Percentiles rank a stretch among this genome's conserved stretches.
Evolutionary conservation across 805 yeast species (phyloP).

Genomic region (Hanseniaspora pseudoguilliermondii): DNA sequence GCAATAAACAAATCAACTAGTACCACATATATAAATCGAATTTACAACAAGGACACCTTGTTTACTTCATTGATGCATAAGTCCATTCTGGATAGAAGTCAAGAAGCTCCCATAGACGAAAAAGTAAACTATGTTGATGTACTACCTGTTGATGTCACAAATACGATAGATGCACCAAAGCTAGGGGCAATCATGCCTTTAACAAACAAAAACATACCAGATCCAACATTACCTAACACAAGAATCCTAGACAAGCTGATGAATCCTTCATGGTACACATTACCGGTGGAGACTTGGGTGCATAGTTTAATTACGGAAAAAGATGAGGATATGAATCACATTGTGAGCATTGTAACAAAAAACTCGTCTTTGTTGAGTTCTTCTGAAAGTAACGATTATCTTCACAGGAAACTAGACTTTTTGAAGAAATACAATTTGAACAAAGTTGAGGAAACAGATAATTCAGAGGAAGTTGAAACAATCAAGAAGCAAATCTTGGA

Average conservation of each 20-base stretch:
- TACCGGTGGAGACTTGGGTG: slow-evolving; percentile 58
- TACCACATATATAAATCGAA: neutral
- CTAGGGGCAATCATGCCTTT: slow-evolving; percentile 37
- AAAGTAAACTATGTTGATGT: slow-evolving; percentile 51
- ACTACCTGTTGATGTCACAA: slow-evolving; percentile 38
- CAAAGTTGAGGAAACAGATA: neutral
- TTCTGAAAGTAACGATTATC: slow-evolving; percentile 37
- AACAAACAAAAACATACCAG: slow-evolving; percentile 32
- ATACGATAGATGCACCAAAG: slow-evolving; percentile 29
- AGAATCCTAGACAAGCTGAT: slow-evolving; percentile 42
- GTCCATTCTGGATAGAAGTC: slow-evolving; percentile 65
- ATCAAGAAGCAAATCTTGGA: neutral
- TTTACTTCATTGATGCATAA: slow-evolving; percentile 62
- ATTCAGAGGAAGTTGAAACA: neutral
- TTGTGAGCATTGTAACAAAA: slow-evolving; percentile 58
- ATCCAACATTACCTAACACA: slow-evolving; percentile 38
- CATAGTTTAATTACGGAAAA: slow-evolving; percentile 36
- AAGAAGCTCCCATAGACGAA: slow-evolving; percentile 52
- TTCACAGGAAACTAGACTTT: slow-evolving; percentile 45
- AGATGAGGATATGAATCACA: slow-evolving; percentile 24
- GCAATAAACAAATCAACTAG: neutral
- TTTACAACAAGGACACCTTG: slow-evolving; percentile 45
- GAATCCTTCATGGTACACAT: slow-evolving; percentile 52
- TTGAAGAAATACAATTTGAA: slow-evolving; percentile 23
- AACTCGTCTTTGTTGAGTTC: slow-evolving; percentile 41